A percentile compares a stretch with the other conserved stretches of the same genome.
phyloP scores from a whole-genome alignment of 768 basidiomycete genomes.

The Termitomyces sp. region DNA sequence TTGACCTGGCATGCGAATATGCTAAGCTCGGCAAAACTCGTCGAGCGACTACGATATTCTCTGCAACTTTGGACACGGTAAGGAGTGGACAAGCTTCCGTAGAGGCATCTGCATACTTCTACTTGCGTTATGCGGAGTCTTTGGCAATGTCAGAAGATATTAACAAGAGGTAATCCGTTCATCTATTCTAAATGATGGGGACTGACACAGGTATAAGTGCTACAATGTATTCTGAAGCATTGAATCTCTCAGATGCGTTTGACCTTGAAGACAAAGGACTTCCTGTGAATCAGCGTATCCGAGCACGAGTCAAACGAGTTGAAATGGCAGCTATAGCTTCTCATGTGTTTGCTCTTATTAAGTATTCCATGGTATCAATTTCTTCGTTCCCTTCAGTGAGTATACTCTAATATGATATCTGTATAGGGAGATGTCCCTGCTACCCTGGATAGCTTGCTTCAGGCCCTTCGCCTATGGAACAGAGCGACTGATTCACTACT shows the following conservation, averaged over 20 bases:
- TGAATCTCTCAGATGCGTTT: conserved; percentile 35
- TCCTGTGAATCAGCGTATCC: conserved; percentile 52
- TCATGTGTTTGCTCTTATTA: conserved; percentile 61
- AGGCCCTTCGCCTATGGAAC: conserved; percentile 75
- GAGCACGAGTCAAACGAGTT: conserved; percentile 49
- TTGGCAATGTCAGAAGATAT: conserved; percentile 56
- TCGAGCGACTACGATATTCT: conserved; percentile 62
- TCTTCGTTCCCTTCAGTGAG: background rate
- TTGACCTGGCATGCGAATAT: conserved; percentile 77
- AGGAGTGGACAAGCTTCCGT: conserved; percentile 40
- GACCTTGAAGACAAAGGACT: conserved; percentile 38
- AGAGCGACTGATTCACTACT: conserved; percentile 66
- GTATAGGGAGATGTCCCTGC: conserved; percentile 54
- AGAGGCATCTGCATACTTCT: conserved; percentile 47
- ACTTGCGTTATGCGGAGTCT: conserved; percentile 62
- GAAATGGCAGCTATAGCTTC: conserved; percentile 73
- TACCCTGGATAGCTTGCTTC: conserved; percentile 54
- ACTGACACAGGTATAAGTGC: conserved; percentile 26
- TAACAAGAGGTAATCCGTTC: conserved; percentile 42
- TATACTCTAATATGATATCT: background rate
- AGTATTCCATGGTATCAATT: conserved; percentile 51
- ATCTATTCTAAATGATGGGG: background rate
- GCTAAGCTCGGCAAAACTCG: conserved; percentile 67
- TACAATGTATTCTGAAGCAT: conserved; percentile 56
- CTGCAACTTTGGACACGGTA: conserved; percentile 42